Evolutionary conservation across 495 filamentous ascomycete species (phyloP), one percentile per base, ranked within the genome.

Genomic region (Neurospora sp.): DNA sequence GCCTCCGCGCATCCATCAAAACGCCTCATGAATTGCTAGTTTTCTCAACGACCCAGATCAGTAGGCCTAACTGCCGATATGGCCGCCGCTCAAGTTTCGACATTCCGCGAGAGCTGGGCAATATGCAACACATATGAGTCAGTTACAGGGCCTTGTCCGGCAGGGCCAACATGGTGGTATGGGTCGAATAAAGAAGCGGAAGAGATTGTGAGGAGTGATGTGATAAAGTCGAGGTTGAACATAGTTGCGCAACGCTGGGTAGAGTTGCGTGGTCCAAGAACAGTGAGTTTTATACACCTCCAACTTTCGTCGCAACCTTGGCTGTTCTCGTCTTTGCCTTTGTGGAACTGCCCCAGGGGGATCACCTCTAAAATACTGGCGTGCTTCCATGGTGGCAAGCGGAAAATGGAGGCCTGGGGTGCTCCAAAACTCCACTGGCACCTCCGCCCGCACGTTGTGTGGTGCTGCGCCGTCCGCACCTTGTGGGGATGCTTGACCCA

Each of bases 11-110:
- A 76, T 69, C 74, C 41, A 76, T 41, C 59, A 78, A 78, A 79
- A 79, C 80, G 81, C 76, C 77, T 78, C 84, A 85, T 87, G 85
- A 81, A 77, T 84, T 74, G 78, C 78, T 65, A 65, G 6, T 65
- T 65, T 37, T 18, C 9, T 18, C 53, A 3, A 65, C 53, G 14
- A 65, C 18, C 12, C 27, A 35, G 27, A 61, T 31, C 53, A 61
- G 22, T 18, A 35, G 27, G 27, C 27, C 76, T 74, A 73, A 82
- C 77, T 80, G 73, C 80, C 83, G 83, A 69, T 70, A 86, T 86
- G 84, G 83, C 84, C 73, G 78, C 82, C 68, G 78, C 78, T 76
- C 78, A 79, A 72, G 79, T 82, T 77, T 65, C 80, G 73, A 76
- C 78, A 72, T 71, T 76, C 68, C 77, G 72, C 78, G 76, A 76